Evolutionary conservation across 495 filamentous ascomycete genomes (phyloP).

Genomic region (Staphylotrichum longicolle): DNA sequence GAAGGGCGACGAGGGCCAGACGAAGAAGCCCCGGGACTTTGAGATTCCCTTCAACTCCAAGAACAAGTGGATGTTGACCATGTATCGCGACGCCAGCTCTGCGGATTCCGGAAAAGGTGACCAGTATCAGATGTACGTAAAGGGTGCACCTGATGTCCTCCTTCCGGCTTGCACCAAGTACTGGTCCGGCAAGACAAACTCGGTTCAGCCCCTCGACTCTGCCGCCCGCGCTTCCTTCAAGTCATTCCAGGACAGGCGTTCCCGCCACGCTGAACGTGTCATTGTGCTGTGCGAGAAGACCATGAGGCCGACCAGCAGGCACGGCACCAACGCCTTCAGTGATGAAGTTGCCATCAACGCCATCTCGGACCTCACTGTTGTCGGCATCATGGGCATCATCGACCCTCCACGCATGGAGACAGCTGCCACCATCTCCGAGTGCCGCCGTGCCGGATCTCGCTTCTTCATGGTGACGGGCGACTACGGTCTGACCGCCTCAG

Average conservation of each 20-base stretch:
- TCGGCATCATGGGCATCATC: slow-evolving; percentile 68
- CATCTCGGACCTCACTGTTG: slow-evolving; percentile 44
- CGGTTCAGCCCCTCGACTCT: slow-evolving; percentile 44
- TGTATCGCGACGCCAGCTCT: slow-evolving; percentile 33
- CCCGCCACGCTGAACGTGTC: slow-evolving; percentile 4
- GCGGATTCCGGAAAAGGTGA: slow-evolving; percentile 23
- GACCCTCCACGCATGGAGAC: slow-evolving; percentile 69
- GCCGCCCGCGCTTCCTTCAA: slow-evolving; percentile 70
- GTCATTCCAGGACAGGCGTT: slow-evolving; percentile 31
- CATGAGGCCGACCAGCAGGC: background rate
- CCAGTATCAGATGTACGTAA: slow-evolving; percentile 47
- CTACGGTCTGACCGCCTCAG: slow-evolving; percentile 60
- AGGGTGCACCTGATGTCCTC: slow-evolving; percentile 53
- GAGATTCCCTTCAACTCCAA: slow-evolving; percentile 64
- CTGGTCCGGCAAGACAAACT: slow-evolving; percentile 33
- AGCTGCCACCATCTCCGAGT: slow-evolving; percentile 51
- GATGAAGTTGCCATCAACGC: slow-evolving; percentile 4
- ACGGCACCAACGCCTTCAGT: slow-evolving; percentile 11
- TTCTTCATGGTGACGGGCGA: slow-evolving; percentile 69
- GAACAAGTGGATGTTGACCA: slow-evolving; percentile 57
- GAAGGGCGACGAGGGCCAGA: slow-evolving; percentile 31
- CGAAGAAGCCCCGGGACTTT: slow-evolving; percentile 22
- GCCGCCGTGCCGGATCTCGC: slow-evolving; percentile 54
- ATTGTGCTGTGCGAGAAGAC: slow-evolving; percentile 11
- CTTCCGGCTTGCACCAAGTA: slow-evolving; percentile 29